Base-by-base conservation (phyloP, 2,329 filamentous ascomycete genomes). In the Parastagonospora nodorum region DNA sequence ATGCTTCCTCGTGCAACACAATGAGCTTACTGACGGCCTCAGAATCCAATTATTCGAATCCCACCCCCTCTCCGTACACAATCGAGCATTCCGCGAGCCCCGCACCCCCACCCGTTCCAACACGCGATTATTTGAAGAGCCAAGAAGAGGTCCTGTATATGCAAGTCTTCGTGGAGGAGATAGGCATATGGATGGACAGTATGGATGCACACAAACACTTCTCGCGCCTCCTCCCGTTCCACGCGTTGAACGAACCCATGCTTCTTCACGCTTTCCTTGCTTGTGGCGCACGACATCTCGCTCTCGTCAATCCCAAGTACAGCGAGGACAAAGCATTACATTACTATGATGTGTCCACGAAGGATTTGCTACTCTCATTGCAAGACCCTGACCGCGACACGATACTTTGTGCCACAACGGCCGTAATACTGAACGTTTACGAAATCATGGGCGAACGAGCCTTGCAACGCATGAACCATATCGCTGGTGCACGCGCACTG, bases 141-240 rank as follows among this genome's bases (percentile, higher is more conserved):
- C 83, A 86, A 8, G 89, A 96, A 50, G 91, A 96, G 69, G 83
- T 94, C 0, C 77, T 88, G n/a, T 92, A 92, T 68, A 90, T 97
- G 88, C 90, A 96, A 71, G 87, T 92, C 0, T 97, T 96, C 69
- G 88, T 95, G 6, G 89, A 95, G 66, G 89, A 96, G 59, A 90
- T 97, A 2, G 92, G 88, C 1, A 75, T 91, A 2, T 97, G 93
- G 91, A 96, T 97, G 90, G 93, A 97, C 74, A 90, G 87, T 36
- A 86, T 97, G 78, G 90, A 96, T 75, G 82, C 85, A 30, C 82
- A 87, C 58, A 93, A 93, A 75, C 89, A 95, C 69, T 97, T 97
- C 71, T 90, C 90, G 19, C 84, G 88, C 41, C 78, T 90, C 14
- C 79, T 97, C n/a, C 92, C 93, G 0, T 92, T 91, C 63, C 84